Percentiles rank a stretch among this genome's conserved stretches.
These are phyloP conservation scores for Rhizoclosmatium globosum DNA, from an alignment of 192 early-diverging fungal species.

Conservation along the genomic window DNA sequence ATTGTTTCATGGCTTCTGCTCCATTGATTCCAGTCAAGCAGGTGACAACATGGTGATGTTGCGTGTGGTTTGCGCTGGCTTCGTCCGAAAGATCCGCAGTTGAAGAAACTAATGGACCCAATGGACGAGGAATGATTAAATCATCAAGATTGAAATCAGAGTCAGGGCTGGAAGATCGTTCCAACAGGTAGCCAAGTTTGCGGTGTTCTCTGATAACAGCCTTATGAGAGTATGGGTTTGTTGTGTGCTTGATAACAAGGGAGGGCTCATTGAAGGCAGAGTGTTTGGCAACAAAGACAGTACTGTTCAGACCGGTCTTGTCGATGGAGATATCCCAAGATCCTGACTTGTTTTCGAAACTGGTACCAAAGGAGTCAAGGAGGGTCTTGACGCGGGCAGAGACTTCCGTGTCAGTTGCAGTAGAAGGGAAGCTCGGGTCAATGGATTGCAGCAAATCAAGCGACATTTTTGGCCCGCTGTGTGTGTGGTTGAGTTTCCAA, in stretches of 20 bases:
- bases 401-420: too few species aligned
- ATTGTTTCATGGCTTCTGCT: conserved; percentile 9
- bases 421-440: too few species aligned
- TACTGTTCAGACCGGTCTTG: conserved; percentile 16
- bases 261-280: background rate
- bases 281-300: background rate
- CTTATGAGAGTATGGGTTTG: conserved; percentile 6
- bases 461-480: too few species aligned
- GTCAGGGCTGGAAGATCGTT: background rate
- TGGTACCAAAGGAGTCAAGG: too few species aligned
- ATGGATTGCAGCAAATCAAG: too few species aligned
- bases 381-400: too few species aligned
- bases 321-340: background rate
- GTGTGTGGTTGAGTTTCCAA: too few species aligned
- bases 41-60: background rate
- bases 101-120: background rate
- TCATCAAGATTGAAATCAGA: background rate
- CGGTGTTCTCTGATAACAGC: background rate
- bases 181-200: background rate
- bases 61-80: background rate
- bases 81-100: background rate
- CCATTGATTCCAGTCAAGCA: background rate
- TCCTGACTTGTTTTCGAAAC: too few species aligned
- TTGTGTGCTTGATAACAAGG: conserved; percentile 5
- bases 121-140: background rate